Evolutionary conservation across 2,329 filamentous ascomycete species (phyloP).

Genomic region (Penicillium olsonii): DNA sequence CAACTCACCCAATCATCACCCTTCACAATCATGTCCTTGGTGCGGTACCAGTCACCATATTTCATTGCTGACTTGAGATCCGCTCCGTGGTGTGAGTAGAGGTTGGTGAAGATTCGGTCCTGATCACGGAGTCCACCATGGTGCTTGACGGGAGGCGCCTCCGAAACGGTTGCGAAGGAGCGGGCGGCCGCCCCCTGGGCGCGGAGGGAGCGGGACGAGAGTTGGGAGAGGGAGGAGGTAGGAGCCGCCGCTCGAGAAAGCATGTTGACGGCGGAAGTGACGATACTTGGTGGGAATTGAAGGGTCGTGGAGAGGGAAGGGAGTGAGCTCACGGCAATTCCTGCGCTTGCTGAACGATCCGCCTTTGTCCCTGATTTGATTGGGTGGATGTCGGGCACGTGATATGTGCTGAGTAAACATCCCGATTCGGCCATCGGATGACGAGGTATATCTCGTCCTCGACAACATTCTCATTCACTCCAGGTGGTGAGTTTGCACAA

Average conservation of each 20-base stretch:
- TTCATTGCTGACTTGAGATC: conserved; percentile 94
- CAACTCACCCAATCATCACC: conserved; percentile 82
- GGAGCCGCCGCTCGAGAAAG: conserved; percentile 50
- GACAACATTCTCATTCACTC: too few relatives aligned
- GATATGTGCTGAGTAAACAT: conserved; percentile 23
- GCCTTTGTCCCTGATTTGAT: conserved; percentile 39
- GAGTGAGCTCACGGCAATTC: conserved; percentile 36
- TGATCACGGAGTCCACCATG: conserved; percentile 92
- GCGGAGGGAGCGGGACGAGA: conserved; percentile 45
- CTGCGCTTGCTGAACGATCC: conserved; percentile 43
- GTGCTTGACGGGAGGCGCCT: conserved; percentile 61
- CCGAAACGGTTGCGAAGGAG: conserved; percentile 78
- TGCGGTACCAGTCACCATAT: conserved; percentile 99
- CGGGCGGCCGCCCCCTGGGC: conserved; percentile 52
- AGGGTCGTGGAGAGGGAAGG: conserved; percentile 29
- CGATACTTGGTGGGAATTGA: conserved; percentile 34
- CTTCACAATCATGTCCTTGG: conserved; percentile 96
- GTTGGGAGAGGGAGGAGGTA: conserved; percentile 41
- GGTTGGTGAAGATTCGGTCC: conserved; percentile 98
- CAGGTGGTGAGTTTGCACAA: too few relatives aligned
- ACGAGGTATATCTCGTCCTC: conserved; percentile 4
- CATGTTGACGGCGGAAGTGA: conserved; percentile 39
- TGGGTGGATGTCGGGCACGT: conserved; percentile 35
- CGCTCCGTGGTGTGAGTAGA: conserved; percentile 89
- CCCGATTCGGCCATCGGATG: conserved; percentile 11